These are phyloP conservation scores for Eutypella sp. DNA, from an alignment of 2,329 filamentous ascomycete species.

Conservation along the genomic window DNA sequence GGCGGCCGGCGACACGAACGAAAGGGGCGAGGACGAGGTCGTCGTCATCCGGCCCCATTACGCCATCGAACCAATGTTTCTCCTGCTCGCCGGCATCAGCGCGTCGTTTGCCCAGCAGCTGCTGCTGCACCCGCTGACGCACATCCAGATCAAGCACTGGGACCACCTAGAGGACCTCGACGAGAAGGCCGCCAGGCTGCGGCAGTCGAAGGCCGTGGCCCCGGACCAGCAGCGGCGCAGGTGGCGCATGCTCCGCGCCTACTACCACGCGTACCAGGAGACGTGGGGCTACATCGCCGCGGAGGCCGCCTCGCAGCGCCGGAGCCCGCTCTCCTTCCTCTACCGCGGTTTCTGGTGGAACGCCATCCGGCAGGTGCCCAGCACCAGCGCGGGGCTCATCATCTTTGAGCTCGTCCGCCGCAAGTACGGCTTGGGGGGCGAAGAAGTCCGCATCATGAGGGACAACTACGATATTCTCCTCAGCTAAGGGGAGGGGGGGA, in stretches of 20 bases:
- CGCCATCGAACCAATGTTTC: slow-evolving; percentile 66
- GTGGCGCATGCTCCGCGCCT: slow-evolving; percentile 56
- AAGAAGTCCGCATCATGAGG: slow-evolving; percentile 59
- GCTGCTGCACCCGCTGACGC: slow-evolving; percentile 65
- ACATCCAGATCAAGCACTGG: slow-evolving; percentile 69
- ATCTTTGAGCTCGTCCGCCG: slow-evolving; percentile 72
- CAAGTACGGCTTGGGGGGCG: slow-evolving; percentile 62
- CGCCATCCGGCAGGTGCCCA: slow-evolving; percentile 69
- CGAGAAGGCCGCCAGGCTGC: slow-evolving; percentile 47
- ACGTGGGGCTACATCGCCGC: slow-evolving; percentile 57
- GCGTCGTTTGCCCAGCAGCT: slow-evolving; percentile 66
- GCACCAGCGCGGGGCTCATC: slow-evolving; percentile 70
- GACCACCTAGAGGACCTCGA: slow-evolving; percentile 69
- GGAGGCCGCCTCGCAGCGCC: slow-evolving; percentile 51
- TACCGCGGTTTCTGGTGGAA: slow-evolving; percentile 70
- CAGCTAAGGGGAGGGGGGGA: slow-evolving; percentile 31
- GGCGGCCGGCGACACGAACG: slow-evolving; percentile 13
- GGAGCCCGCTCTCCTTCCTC: slow-evolving; percentile 57
- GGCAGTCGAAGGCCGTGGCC: slow-evolving; percentile 25
- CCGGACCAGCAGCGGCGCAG: slow-evolving; percentile 29
- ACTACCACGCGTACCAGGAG: slow-evolving; percentile 67
- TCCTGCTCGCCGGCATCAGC: slow-evolving; percentile 62
- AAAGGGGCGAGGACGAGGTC: slow-evolving; percentile 21
- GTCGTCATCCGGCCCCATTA: slow-evolving; percentile 67
- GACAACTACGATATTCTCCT: slow-evolving; percentile 70